Conservation (phyloP, 2,329 filamentous ascomycete genomes). For the Exophiala oligosperma region DNA sequence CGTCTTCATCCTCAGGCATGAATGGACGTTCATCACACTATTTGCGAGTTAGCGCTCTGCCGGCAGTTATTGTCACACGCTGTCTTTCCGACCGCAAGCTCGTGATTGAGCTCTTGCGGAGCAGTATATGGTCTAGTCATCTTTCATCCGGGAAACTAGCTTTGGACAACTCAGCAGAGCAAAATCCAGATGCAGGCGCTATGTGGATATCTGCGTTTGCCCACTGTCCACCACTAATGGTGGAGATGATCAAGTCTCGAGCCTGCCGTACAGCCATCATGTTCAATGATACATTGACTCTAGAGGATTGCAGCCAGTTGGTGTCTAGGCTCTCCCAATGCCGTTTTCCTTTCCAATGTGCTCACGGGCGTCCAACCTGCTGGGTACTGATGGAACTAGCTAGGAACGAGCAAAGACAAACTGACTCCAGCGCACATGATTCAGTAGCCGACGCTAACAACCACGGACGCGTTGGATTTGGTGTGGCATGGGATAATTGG, state of each 20-base stretch:
- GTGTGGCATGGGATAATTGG: slow-evolving; percentile 17
- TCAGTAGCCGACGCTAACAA: neutral
- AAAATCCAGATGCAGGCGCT: neutral
- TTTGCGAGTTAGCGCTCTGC: slow-evolving; percentile 62
- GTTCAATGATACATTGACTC: slow-evolving; percentile 48
- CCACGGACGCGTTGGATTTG: slow-evolving; percentile 13
- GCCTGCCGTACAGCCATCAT: slow-evolving; percentile 52
- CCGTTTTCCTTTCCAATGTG: slow-evolving; percentile 52
- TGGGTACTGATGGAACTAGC: slow-evolving; percentile 43
- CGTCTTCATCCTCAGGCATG: neutral
- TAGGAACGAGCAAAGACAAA: neutral
- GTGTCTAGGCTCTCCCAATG: slow-evolving; percentile 41
- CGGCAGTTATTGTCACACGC: slow-evolving; percentile 71
- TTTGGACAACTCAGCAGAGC: neutral
- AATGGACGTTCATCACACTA: neutral
- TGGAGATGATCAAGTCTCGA: slow-evolving; percentile 60
- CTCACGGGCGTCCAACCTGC: slow-evolving; percentile 52
- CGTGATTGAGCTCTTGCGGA: slow-evolving; percentile 71
- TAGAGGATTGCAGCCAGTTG: slow-evolving; percentile 41
- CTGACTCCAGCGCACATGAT: neutral
- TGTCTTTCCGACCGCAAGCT: slow-evolving; percentile 72
- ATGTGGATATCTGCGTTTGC: slow-evolving; percentile 48
- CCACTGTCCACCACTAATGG: slow-evolving; percentile 70
- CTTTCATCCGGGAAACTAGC: neutral
- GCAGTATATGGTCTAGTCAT: slow-evolving; percentile 68